Evolutionary conservation across 176 grass and related monocot genomes (phyloP).

Genomic region (Carex scoparia): DNA sequence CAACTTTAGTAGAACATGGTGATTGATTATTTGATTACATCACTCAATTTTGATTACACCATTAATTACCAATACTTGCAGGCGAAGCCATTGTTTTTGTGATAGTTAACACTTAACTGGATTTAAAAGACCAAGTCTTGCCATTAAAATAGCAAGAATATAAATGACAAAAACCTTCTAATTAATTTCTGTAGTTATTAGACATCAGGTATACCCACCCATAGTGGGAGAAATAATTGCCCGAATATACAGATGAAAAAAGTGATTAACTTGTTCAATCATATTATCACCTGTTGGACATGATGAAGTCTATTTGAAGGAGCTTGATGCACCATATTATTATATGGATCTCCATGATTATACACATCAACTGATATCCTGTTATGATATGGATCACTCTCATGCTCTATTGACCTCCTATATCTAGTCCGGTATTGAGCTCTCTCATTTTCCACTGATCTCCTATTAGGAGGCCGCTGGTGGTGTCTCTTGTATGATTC

Average conservation of each 20-base stretch:
- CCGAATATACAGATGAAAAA: not conserved
- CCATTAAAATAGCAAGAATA: not conserved
- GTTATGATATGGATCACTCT: conserved; percentile 14
- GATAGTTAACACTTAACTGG: not conserved
- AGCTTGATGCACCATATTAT: conserved; percentile 20
- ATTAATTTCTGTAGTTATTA: too few species aligned
- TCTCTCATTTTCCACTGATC: conserved; percentile 33
- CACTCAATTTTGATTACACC: not conserved
- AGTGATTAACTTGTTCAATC: not conserved
- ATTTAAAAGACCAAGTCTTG: not conserved
- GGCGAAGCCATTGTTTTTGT: not conserved
- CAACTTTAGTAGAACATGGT: not conserved
- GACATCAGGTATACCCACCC: too few species aligned
- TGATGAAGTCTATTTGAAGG: not conserved
- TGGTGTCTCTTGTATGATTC: conserved; percentile 24
- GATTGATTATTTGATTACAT: not conserved
- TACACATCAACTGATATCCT: conserved; percentile 14
- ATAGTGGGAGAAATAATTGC: too few species aligned
- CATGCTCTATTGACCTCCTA: conserved; percentile 20
- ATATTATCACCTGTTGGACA: conserved; percentile 2
- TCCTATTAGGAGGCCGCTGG: conserved; percentile 19
- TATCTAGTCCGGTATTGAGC: conserved; percentile 46
- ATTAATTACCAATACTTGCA: not conserved
- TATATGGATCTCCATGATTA: conserved; percentile 2
- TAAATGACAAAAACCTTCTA: too few species aligned